These are phyloP conservation scores for Boletus huronensis DNA, from an alignment of 768 basidiomycete genomes.

Conservation along the genomic window DNA sequence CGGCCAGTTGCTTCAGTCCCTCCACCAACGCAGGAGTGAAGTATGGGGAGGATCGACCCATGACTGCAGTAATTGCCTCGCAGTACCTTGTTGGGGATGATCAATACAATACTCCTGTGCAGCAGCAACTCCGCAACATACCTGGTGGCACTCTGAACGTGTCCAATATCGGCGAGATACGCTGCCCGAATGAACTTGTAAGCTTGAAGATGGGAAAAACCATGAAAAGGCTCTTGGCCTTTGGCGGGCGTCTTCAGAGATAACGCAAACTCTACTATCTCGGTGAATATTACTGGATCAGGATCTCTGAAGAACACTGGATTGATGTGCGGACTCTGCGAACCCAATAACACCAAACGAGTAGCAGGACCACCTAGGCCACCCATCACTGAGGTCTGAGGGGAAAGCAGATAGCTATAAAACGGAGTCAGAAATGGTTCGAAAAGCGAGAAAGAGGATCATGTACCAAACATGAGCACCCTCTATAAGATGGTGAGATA, in stretches of 20 bases:
- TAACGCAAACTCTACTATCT: conserved; percentile 88
- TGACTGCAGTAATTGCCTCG: conserved; percentile 75
- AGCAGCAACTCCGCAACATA: conserved; percentile 27
- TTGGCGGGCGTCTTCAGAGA: conserved; percentile 70
- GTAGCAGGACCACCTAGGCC: conserved; percentile 64
- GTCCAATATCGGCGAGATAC: conserved; percentile 76
- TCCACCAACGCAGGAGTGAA: conserved; percentile 64
- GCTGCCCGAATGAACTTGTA: conserved; percentile 81
- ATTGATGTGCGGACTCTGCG: conserved; percentile 49
- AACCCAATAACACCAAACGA: conserved; percentile 73
- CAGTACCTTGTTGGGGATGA: conserved; percentile 73
- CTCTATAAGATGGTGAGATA: conserved; percentile 65
- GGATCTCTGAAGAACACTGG: conserved; percentile 58
- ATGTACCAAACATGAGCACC: conserved; percentile 89
- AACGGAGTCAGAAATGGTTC: conserved; percentile 3
- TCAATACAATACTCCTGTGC: conserved; percentile 1
- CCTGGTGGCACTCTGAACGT: conserved; percentile 74
- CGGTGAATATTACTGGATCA: conserved; percentile 81
- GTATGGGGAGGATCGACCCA: conserved; percentile 62
- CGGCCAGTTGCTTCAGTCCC: conserved; percentile 72
- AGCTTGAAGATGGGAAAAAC: conserved; percentile 82
- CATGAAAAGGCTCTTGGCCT: conserved; percentile 82
- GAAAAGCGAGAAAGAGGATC: background rate
- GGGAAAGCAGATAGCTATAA: conserved; percentile 79
- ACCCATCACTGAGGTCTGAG: conserved; percentile 71